Evolutionary conservation across 768 basidiomycete genomes (phyloP), one percentile per base, ranked within the genome.

Genomic region (Hemileccinum impolitum): DNA sequence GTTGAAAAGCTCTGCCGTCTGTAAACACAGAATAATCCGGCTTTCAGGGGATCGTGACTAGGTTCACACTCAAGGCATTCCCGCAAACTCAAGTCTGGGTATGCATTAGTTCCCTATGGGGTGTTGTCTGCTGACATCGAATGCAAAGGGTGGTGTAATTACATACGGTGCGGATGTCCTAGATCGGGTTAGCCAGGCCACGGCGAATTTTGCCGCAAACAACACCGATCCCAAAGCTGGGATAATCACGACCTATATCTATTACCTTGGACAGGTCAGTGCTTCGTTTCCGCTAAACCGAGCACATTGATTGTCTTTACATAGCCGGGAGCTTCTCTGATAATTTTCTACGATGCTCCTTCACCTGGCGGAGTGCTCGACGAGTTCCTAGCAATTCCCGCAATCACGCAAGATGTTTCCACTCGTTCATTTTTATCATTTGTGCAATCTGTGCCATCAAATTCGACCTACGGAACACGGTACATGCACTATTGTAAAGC

Each of bases 71-170:
- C 18, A 75, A 75, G 52, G 71, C 79, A 0, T 73, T 72, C 56
- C 76, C 82, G 6, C 81, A 84, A 64, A 66, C 67, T 0, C 61
- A 75, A 63, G 77, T 85, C 48, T 85, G 82, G 82, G 82, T 84
- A 65, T 13, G 75, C 45, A n/a, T 40, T 36, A 9, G 2, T 4
- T 13, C 18, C 18, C 3, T 35, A 28, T 11, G n/a, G 17, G 26
- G 21, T n/a, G 23, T 6, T 6, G 23, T 21, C 26, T 14, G 37
- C 42, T 49, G 3, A 43, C 15, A 12, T 1, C 21, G 5, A 18
- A n/a, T 32, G 12, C 4, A 21, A 43, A 82, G 81, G 81, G 80
- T 6, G 82, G 82, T 1, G n/a, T 72, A 1, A 71, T 82, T 25
- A 60, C 53, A 5, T 69, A 63, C 36, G 50, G 56, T 1, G 47